Evolutionary conservation across 768 basidiomycete species (phyloP).

Genomic region (Podaxis sp.): DNA sequence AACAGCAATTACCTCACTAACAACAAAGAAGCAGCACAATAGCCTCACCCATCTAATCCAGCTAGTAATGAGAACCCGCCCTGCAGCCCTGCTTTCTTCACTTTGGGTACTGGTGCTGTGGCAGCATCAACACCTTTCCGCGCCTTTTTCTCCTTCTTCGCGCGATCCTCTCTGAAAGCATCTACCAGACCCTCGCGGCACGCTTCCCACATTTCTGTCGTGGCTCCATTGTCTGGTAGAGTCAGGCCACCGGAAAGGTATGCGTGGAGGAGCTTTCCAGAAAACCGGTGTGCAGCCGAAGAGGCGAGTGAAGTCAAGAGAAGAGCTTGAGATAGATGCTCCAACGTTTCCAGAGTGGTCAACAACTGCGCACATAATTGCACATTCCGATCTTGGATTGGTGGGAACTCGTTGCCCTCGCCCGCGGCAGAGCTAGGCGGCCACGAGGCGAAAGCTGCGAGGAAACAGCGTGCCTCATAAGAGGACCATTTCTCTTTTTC

Average conservation of each 20-base stretch:
- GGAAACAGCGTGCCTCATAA: conserved; percentile 58
- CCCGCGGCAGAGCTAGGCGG: conserved; percentile 13
- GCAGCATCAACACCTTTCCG: conserved; percentile 21
- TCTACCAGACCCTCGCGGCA: conserved; percentile 45
- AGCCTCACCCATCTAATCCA: conserved; percentile 33
- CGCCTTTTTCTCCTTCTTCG: conserved; percentile 41
- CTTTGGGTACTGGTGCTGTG: conserved; percentile 2
- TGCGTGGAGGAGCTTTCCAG: conserved; percentile 60
- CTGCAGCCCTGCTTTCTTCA: conserved; percentile 10
- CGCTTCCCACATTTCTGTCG: conserved; percentile 45
- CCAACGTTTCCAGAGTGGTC: conserved; percentile 58
- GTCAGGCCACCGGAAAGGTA: conserved; percentile 37
- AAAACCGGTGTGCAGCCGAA: conserved; percentile 48
- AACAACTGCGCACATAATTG: conserved; percentile 69
- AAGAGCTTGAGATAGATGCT: conserved; percentile 60
- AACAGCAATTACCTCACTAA: neutral
- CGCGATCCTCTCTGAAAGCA: conserved; percentile 47
- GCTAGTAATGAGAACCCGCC: conserved; percentile 44
- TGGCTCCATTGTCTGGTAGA: conserved; percentile 23
- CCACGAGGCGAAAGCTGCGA: conserved; percentile 46
- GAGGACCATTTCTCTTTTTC: conserved; percentile 71
- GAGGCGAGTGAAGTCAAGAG: conserved; percentile 52
- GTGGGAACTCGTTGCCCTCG: conserved; percentile 27
- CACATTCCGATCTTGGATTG: conserved; percentile 57
- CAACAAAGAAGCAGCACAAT: conserved; percentile 4